phyloP scores from a whole-genome alignment of 2,329 filamentous ascomycete species.

The Aspergillus sp. region DNA sequence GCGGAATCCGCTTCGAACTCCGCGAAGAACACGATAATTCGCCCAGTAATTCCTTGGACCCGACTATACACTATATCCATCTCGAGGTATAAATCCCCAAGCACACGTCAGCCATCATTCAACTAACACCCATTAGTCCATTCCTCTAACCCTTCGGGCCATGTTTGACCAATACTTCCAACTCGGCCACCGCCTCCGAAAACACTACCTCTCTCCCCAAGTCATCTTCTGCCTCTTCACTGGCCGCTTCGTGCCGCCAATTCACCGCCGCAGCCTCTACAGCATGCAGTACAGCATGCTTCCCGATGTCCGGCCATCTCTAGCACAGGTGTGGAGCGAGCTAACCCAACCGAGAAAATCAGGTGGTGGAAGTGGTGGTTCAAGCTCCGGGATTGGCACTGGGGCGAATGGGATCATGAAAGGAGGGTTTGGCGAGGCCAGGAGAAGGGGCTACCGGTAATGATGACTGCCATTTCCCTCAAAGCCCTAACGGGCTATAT shows the following conservation, averaged over 20 bases:
- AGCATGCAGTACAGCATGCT: slow-evolving; percentile 98
- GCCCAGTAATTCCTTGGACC: slow-evolving; percentile 35
- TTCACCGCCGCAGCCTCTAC: slow-evolving; percentile 92
- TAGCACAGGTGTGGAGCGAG: slow-evolving; percentile 81
- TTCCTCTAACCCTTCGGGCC: slow-evolving; percentile 83
- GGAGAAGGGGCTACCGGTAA: slow-evolving; percentile 37
- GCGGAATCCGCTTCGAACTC: slow-evolving; percentile 88
- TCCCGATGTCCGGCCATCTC: slow-evolving; percentile 74
- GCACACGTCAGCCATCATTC: neutral
- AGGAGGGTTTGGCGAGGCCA: slow-evolving; percentile 27
- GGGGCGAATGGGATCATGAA: slow-evolving; percentile 29
- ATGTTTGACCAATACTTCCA: slow-evolving; percentile 99
- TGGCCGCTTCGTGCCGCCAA: slow-evolving; percentile 89
- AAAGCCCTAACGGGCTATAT: neutral
- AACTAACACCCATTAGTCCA: slow-evolving; percentile 57
- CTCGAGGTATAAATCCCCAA: slow-evolving; percentile 65
- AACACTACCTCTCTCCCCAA: slow-evolving; percentile 87
- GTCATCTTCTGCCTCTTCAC: slow-evolving; percentile 87
- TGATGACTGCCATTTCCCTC: neutral
- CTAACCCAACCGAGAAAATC: slow-evolving; percentile 54
- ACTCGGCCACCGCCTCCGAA: slow-evolving; percentile 84
- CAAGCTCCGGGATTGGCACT: slow-evolving; percentile 27
- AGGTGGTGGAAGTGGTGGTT: slow-evolving; percentile 23
- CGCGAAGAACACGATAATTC: slow-evolving; percentile 63
- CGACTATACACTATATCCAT: slow-evolving; percentile 77